phyloP scores from a whole-genome alignment of 139 green algal genomes.

The Deuterostichococcus epilithicus region DNA sequence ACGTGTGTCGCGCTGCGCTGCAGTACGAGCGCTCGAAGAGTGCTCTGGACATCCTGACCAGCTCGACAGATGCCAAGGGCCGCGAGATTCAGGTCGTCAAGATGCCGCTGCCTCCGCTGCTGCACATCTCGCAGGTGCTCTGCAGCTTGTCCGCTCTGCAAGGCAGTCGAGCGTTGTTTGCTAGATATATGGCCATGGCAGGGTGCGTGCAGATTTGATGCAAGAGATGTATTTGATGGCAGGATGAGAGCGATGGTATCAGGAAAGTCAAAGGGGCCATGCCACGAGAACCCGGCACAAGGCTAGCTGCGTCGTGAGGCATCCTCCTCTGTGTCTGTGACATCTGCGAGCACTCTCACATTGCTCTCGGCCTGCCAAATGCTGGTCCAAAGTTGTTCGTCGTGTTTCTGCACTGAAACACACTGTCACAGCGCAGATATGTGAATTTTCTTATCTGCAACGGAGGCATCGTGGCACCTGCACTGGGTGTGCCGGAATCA shows the following conservation, averaged over 20 bases:
- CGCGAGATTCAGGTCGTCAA: conserved; percentile 59
- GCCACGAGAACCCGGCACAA: conserved; percentile 30
- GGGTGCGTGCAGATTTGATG: too few species aligned
- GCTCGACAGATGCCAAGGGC: conserved; percentile 48
- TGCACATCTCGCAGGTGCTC: conserved; percentile 36
- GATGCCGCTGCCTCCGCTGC: conserved; percentile 53
- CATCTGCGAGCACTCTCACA: too few species aligned
- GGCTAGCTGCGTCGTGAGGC: conserved; percentile 38
- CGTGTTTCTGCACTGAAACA: too few species aligned
- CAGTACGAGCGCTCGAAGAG: conserved; percentile 35
- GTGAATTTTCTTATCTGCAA: conserved; percentile 80
- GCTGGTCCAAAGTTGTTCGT: too few species aligned
- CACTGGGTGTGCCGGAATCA: conserved; percentile 18
- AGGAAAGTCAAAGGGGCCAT: neutral
- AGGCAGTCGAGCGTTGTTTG: too few species aligned
- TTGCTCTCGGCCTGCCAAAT: too few species aligned
- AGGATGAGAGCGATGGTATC: neutral
- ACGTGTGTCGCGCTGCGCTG: neutral
- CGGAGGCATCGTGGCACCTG: conserved; percentile 55
- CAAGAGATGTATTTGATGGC: too few species aligned
- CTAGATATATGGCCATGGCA: too few species aligned
- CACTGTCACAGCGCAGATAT: too few species aligned
- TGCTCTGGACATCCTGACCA: conserved; percentile 33
- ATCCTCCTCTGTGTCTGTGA: too few species aligned
- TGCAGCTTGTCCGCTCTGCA: too few species aligned